phyloP scores from a whole-genome alignment of 805 yeast species.

The Candida namnaoensis region DNA sequence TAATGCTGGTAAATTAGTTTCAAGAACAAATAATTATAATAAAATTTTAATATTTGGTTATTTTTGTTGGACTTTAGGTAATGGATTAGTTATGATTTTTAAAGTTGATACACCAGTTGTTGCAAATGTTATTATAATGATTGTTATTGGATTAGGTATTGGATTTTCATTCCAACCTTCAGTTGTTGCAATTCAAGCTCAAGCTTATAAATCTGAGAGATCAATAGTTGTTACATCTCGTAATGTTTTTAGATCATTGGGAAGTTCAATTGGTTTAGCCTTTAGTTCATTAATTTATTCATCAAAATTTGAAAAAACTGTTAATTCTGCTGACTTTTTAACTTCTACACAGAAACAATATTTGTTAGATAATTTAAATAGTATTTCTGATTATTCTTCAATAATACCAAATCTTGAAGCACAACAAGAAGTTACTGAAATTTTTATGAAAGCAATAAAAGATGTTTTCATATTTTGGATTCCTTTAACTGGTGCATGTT shows the following conservation, averaged over 20 bases:
- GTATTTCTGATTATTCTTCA: neutral
- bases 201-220: conserved; percentile 38
- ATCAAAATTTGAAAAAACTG: neutral
- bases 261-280: conserved; percentile 53
- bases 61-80: conserved; percentile 32
- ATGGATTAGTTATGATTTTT: conserved; percentile 25
- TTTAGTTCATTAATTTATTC: conserved; percentile 14
- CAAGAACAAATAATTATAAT: conserved; percentile 33
- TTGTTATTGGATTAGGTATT: conserved; percentile 32
- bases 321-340: neutral
- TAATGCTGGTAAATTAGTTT: conserved; percentile 35
- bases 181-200: conserved; percentile 45
- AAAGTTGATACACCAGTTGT: conserved; percentile 20
- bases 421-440: neutral
- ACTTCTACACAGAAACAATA: neutral
- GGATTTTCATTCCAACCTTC: conserved; percentile 21
- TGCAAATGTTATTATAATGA: conserved; percentile 23
- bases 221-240: conserved; percentile 51
- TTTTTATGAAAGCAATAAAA: conserved; percentile 2
- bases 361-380: conserved; percentile 1
- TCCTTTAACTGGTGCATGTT: conserved; percentile 1
- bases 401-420: neutral
- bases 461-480: conserved; percentile 2
- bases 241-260: conserved; percentile 47
- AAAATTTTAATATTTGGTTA: conserved; percentile 32